Evolutionary conservation across 179 eudicot species (phyloP).

Genomic region (Silene coronaria): DNA sequence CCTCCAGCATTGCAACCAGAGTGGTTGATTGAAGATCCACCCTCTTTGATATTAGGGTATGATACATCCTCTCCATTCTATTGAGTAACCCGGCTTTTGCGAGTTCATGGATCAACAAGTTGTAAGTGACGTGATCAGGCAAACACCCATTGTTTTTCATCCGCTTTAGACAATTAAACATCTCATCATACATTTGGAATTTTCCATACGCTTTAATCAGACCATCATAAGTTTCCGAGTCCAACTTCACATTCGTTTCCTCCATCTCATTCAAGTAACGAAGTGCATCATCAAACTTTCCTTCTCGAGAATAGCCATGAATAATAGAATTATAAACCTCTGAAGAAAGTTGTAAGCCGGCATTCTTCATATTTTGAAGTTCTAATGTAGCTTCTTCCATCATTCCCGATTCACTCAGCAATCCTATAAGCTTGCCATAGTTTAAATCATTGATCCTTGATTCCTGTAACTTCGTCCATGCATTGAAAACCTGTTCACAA

Average conservation of each 20-base stretch:
- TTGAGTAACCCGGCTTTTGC: conserved; percentile 33
- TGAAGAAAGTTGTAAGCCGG: conserved; percentile 17
- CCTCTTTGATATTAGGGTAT: conserved; percentile 26
- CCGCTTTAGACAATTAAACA: conserved; percentile 31
- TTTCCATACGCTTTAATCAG: conserved; percentile 36
- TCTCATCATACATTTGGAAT: conserved; percentile 38
- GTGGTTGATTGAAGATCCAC: conserved; percentile 34
- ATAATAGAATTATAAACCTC: conserved; percentile 27
- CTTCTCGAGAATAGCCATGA: conserved; percentile 31
- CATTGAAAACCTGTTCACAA: conserved; percentile 32
- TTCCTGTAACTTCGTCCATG: conserved; percentile 27
- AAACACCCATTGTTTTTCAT: conserved; percentile 31
- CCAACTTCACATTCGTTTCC: conserved; percentile 25
- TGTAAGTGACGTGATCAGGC: conserved; percentile 36
- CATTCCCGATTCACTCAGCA: conserved; percentile 29
- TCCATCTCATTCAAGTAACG: conserved; percentile 35
- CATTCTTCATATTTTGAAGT: conserved; percentile 30
- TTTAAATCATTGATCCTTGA: conserved; percentile 25
- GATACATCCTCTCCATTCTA: conserved; percentile 38
- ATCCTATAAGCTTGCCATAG: conserved; percentile 27
- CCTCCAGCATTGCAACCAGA: conserved; percentile 38
- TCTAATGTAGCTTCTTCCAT: conserved; percentile 26
- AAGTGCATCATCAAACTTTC: conserved; percentile 34
- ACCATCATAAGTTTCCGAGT: conserved; percentile 34
- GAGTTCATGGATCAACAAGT: conserved; percentile 34